Evolutionary conservation across 495 filamentous ascomycete genomes (phyloP).

Genomic region (Penicillium goetzii): DNA sequence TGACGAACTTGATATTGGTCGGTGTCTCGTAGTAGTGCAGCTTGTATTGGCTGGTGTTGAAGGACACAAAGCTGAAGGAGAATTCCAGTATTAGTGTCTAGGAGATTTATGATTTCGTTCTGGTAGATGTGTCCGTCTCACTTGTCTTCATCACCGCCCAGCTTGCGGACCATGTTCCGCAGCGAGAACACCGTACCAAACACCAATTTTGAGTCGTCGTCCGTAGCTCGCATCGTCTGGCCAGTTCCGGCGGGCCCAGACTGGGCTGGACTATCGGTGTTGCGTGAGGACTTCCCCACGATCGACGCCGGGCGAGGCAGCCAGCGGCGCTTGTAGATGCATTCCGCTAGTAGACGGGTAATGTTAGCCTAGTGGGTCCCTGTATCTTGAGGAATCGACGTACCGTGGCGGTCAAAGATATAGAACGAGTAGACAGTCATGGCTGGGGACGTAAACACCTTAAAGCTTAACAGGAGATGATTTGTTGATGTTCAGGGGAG

Average conservation of each 20-base stretch:
- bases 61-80: slow-evolving; percentile 74
- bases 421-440: slow-evolving; percentile 98
- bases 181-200: slow-evolving; percentile 96
- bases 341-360: slow-evolving; percentile 69
- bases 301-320: slow-evolving; percentile 52
- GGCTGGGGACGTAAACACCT: slow-evolving; percentile 15
- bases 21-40: slow-evolving; percentile 99
- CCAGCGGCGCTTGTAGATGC: slow-evolving; percentile 93
- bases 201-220: slow-evolving; percentile 94
- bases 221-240: slow-evolving; percentile 59
- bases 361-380: neutral
- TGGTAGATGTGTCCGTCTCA: slow-evolving; percentile 35
- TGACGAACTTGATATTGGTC: slow-evolving; percentile 91
- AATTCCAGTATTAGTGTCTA: neutral
- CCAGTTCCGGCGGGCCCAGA: slow-evolving; percentile 41
- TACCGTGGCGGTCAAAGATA: slow-evolving; percentile 98
- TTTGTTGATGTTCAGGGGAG: slow-evolving; percentile 37
- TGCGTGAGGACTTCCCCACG: slow-evolving; percentile 43
- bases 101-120: neutral
- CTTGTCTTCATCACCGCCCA: slow-evolving; percentile 86
- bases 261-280: slow-evolving; percentile 31
- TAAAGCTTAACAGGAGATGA: slow-evolving; percentile 8
- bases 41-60: slow-evolving; percentile 91
- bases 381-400: slow-evolving; percentile 19
- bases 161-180: slow-evolving; percentile 94